Evolutionary conservation across 2,329 filamentous ascomycete species (phyloP).

Genomic region (Blastomyces silverae): DNA sequence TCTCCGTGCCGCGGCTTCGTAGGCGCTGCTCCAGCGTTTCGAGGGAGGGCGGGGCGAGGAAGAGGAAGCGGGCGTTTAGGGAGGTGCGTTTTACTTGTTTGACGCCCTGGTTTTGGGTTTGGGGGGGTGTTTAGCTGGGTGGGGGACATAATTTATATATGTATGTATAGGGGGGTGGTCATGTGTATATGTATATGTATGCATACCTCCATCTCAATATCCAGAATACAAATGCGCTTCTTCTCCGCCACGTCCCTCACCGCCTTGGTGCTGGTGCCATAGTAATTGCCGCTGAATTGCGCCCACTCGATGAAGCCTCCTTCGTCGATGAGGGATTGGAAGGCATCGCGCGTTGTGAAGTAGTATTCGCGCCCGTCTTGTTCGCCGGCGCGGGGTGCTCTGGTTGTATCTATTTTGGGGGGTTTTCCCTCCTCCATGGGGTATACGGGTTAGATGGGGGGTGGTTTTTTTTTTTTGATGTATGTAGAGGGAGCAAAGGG

Average conservation of each 20-base stretch:
- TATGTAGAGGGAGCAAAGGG: constrained; percentile 15
- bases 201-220: constrained; percentile 89
- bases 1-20: constrained; percentile 69
- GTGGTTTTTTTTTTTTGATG: constrained; percentile 18
- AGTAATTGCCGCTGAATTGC: constrained; percentile 75
- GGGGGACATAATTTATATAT: background rate
- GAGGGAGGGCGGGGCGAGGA: constrained; percentile 72
- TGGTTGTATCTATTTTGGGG: constrained; percentile 67
- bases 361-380: constrained; percentile 72
- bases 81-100: constrained; percentile 80
- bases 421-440: too few species aligned
- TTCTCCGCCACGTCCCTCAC: constrained; percentile 67
- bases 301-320: constrained; percentile 82
- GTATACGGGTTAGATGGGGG: too few species aligned
- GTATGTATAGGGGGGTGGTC: too few species aligned
- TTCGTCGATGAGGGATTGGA: constrained; percentile 59
- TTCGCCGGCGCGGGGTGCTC: constrained; percentile 67
- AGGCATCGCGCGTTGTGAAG: constrained; percentile 61
- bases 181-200: too few species aligned
- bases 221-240: constrained; percentile 71
- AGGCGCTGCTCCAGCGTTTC: constrained; percentile 68
- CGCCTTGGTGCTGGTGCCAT: constrained; percentile 75
- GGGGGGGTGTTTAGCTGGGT: background rate
- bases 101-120: constrained; percentile 55
- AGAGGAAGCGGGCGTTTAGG: constrained; percentile 72